These are phyloP conservation scores for Castanea crenata DNA, from an alignment of 306 rosid species.

Conservation along the genomic window DNA sequence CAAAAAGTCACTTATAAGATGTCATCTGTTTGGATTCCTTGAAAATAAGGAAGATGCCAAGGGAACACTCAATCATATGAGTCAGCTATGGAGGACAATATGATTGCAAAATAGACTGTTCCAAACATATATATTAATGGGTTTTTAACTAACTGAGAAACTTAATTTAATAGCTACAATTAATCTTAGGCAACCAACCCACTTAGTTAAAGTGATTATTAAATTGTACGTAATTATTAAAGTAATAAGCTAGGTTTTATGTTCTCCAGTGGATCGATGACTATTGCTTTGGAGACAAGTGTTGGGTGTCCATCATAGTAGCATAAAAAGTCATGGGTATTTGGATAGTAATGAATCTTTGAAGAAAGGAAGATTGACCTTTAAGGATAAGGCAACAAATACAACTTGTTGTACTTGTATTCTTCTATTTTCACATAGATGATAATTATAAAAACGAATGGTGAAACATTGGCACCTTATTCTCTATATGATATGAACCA, in stretches of 20 bases:
- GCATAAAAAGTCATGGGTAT: background rate
- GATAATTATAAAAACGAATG: too few relatives aligned
- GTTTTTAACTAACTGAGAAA: background rate
- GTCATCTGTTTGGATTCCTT: slow-evolving; percentile 22
- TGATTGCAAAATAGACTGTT: slow-evolving; percentile 3
- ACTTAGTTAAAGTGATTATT: background rate
- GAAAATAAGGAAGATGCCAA: slow-evolving; percentile 28
- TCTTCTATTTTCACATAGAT: too few relatives aligned
- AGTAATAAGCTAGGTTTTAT: background rate
- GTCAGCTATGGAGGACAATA: slow-evolving; percentile 14
- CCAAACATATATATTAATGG: background rate
- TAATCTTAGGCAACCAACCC: background rate
- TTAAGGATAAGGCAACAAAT: slow-evolving; percentile 2
- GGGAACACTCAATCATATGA: slow-evolving; percentile 27
- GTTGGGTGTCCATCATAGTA: background rate
- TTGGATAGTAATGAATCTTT: background rate
- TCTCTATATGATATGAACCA: too few relatives aligned
- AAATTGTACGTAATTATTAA: background rate
- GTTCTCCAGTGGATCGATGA: background rate
- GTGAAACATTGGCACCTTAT: too few relatives aligned
- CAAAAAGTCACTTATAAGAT: slow-evolving; percentile 16
- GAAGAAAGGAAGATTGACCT: background rate
- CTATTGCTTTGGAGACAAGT: slow-evolving; percentile 2
- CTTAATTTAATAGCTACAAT: background rate
- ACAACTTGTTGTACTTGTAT: background rate